Percentiles rank a stretch among this genome's conserved stretches.
Evolutionary conservation across 73 alveolate species (phyloP).

Genomic region (Effrenium voratum): DNA sequence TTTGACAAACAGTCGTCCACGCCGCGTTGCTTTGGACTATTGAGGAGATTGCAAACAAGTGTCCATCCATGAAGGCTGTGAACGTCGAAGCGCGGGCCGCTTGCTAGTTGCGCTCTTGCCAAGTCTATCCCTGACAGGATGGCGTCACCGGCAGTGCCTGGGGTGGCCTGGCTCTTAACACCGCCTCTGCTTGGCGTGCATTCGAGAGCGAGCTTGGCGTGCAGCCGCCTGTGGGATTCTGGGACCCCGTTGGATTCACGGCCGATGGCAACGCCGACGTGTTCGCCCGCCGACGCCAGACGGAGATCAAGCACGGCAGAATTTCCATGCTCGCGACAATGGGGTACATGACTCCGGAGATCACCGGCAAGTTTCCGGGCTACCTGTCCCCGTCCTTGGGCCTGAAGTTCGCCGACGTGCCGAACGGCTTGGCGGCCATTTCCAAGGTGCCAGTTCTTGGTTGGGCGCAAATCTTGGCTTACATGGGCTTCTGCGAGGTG

Average conservation of each 20-base stretch:
- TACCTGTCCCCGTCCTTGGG: slow-evolving; percentile 29
- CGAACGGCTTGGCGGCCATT: slow-evolving; percentile 19
- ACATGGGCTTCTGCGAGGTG: slow-evolving; percentile 30
- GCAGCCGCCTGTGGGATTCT: slow-evolving; percentile 18
- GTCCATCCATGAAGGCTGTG: no score
- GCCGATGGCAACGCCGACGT: neutral
- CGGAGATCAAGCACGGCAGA: slow-evolving; percentile 6
- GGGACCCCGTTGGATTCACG: slow-evolving; percentile 1
- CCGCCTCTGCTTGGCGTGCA: neutral
- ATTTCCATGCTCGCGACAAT: neutral
- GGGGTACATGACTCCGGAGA: neutral
- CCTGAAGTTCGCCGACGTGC: slow-evolving; percentile 15
- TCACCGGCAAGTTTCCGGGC: slow-evolving; percentile 17
- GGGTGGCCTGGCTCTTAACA: no score
- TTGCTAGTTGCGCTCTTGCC: no score
- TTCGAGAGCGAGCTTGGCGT: neutral
- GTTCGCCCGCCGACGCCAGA: slow-evolving; percentile 20
- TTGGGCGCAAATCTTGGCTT: slow-evolving; percentile 15
- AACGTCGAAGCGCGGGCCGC: no score
- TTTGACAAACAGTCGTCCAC: no score
- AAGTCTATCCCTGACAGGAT: no score
- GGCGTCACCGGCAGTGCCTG: no score
- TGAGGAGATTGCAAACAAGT: no score
- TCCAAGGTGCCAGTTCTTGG: neutral
- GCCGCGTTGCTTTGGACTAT: no score